phyloP scores from a whole-genome alignment of 768 basidiomycete species.

The Pleurotus citrinopileatus region DNA sequence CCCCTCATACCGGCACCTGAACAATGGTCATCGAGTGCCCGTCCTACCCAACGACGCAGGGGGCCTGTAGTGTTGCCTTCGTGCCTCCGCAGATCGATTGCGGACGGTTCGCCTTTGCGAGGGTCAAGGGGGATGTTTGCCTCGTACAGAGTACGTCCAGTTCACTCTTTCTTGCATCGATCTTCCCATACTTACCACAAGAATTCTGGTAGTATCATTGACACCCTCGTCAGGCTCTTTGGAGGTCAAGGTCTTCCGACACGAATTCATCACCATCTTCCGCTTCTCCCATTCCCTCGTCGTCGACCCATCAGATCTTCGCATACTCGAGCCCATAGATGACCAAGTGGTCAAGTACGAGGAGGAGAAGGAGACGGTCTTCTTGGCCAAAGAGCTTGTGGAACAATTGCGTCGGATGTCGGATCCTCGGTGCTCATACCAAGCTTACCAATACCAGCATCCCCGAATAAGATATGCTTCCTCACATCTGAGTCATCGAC shows the following conservation, averaged over 20 bases:
- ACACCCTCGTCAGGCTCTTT: constrained; percentile 41
- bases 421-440: constrained; percentile 14
- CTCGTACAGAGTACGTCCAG: constrained; percentile 65
- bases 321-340: constrained; percentile 49
- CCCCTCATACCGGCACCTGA: background rate
- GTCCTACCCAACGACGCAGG: background rate
- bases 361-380: constrained; percentile 57
- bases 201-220: constrained; percentile 38
- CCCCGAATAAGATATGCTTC: constrained; percentile 1
- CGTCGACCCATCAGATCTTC: constrained; percentile 48
- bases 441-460: constrained; percentile 1
- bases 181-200: constrained; percentile 1
- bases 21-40: constrained; percentile 4
- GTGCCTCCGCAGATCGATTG: constrained; percentile 32
- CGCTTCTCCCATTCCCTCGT: constrained; percentile 45
- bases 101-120: constrained; percentile 53
- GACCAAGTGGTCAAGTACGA: constrained; percentile 49
- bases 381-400: constrained; percentile 51
- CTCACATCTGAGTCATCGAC: constrained; percentile 7
- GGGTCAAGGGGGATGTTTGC: constrained; percentile 52
- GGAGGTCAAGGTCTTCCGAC: constrained; percentile 53
- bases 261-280: constrained; percentile 66
- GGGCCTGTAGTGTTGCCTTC: constrained; percentile 5
- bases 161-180: background rate
- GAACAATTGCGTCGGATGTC: constrained; percentile 39